phyloP scores from a whole-genome alignment of 345 rosid species.

The Mallotus nudiflorus region DNA sequence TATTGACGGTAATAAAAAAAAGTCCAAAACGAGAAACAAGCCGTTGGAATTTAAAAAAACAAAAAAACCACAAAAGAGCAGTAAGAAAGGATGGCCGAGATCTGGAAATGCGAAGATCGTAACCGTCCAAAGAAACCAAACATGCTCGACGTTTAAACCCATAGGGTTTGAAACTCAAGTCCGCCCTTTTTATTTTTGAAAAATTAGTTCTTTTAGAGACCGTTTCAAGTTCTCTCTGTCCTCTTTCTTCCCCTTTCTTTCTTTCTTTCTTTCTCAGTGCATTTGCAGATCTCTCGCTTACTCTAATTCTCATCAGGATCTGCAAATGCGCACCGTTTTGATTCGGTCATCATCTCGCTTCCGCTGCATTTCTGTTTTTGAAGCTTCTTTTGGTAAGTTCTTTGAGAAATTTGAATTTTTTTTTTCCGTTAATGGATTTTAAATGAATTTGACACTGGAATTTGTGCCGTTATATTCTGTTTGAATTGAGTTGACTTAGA shows the following conservation, averaged over 20 bases:
- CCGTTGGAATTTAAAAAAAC: constrained; percentile 47
- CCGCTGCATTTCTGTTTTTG: constrained; percentile 17
- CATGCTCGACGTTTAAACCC: constrained; percentile 34
- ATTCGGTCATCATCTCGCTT: constrained; percentile 16
- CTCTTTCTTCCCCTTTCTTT: not conserved
- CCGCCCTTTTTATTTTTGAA: constrained; percentile 74
- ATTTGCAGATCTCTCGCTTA: constrained; percentile 31
- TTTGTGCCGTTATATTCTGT: not conserved
- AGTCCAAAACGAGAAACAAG: not conserved
- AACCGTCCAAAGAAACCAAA: constrained; percentile 27
- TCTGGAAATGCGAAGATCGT: constrained; percentile 20
- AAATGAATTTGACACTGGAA: too few relatives aligned
- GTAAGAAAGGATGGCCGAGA: constrained; percentile 41
- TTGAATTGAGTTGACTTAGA: not conserved
- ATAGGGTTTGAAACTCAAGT: constrained; percentile 53
- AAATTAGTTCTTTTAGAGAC: constrained; percentile 34
- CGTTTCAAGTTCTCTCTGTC: constrained; percentile 46
- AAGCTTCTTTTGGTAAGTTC: constrained; percentile 45
- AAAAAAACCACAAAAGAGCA: constrained; percentile 2
- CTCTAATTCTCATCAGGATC: constrained; percentile 24
- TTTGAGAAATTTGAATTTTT: not conserved
- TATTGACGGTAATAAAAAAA: too few relatives aligned
- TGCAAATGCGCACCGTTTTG: constrained; percentile 39
- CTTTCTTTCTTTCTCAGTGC: constrained; percentile 13
- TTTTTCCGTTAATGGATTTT: too few relatives aligned